Conservation (phyloP, 345 rosid genomes). For the Angophora floribunda region DNA sequence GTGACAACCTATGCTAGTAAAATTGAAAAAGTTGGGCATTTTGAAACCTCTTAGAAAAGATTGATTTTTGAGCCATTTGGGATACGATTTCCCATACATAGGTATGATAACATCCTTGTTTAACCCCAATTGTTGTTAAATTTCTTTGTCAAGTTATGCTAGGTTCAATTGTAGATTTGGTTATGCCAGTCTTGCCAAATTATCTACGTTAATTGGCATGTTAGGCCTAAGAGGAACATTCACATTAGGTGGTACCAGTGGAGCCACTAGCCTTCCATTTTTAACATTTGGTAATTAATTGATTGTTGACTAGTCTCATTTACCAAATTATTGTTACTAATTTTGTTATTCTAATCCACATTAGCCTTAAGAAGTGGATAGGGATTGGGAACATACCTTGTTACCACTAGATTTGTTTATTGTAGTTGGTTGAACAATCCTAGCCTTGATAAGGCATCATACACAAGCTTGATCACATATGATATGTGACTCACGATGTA, state of each 20-base stretch:
- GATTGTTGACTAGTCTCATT: neutral
- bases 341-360: neutral
- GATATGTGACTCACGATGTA: neutral
- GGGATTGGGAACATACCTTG: fast-evolving
- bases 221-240: neutral
- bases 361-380: neutral
- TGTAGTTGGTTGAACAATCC: neutral
- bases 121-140: neutral
- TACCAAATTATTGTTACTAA: neutral
- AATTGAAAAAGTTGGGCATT: neutral
- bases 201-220: too few species aligned
- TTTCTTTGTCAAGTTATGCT: neutral
- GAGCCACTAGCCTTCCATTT: too few species aligned
- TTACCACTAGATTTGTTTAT: neutral
- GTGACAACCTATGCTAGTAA: too few species aligned
- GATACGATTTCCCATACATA: neutral
- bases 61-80: neutral
- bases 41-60: neutral
- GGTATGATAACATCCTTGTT: neutral
- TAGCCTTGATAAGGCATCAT: neutral
- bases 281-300: neutral
- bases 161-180: neutral
- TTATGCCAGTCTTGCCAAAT: neutral
- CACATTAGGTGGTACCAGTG: neutral
- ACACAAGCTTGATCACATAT: too few species aligned